Percentiles rank a stretch among this genome's conserved stretches.
These are phyloP conservation scores for Hordeum marinum DNA, from an alignment of 176 grass and related monocot genomes.

Conservation along the genomic window DNA sequence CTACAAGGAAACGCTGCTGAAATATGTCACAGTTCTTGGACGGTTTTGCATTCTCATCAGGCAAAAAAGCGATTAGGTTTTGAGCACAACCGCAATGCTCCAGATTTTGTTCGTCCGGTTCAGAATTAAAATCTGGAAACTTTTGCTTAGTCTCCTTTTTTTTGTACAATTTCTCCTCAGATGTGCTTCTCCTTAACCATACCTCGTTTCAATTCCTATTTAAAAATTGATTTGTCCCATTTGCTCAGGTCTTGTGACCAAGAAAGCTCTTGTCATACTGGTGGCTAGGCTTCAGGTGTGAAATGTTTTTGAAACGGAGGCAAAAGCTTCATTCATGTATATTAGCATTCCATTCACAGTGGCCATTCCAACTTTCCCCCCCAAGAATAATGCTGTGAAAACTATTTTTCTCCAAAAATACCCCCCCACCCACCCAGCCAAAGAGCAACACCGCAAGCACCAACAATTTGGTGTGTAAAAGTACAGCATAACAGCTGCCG, in stretches of 20 bases:
- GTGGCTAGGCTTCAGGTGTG: too few species aligned
- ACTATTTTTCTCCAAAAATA: not conserved
- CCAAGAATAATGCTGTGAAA: not conserved
- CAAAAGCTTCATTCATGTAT: too few species aligned
- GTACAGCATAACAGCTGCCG: not conserved
- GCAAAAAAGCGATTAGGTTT: too few species aligned
- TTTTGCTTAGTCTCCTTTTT: not conserved
- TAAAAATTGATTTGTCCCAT: constrained; percentile 15
- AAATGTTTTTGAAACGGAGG: too few species aligned
- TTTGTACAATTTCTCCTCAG: constrained; percentile 18
- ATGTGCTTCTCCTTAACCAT: not conserved
- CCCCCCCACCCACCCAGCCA: too few species aligned
- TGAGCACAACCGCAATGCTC: not conserved
- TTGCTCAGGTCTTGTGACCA: not conserved
- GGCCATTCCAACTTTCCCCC: not conserved
- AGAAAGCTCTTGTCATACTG: not conserved
- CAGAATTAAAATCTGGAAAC: not conserved
- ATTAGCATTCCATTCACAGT: not conserved
- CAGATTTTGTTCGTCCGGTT: not conserved
- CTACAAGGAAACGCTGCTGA: not conserved
- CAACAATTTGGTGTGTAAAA: not conserved
- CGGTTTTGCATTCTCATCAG: too few species aligned
- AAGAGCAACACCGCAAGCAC: constrained; percentile 1
- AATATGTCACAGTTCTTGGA: not conserved
- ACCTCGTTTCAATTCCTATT: not conserved